Conservation (phyloP, 148 eudicot genomes). For the Heliosperma pusillum region DNA sequence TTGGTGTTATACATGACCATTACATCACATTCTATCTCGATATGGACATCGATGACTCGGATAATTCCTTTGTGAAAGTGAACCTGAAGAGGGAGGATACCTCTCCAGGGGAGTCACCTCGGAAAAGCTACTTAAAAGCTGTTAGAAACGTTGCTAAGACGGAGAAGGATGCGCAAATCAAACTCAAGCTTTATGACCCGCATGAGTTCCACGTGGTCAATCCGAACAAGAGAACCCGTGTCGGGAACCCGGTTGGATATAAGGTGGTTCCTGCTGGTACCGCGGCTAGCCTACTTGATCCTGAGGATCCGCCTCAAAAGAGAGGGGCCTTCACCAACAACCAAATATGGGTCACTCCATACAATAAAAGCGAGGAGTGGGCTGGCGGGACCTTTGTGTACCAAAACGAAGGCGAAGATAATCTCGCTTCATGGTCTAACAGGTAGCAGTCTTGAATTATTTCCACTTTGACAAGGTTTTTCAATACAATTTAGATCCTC, state of each 20-base stretch:
- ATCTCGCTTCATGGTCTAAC: conserved; percentile 83
- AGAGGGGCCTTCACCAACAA: conserved; percentile 88
- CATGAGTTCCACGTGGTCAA: conserved; percentile 77
- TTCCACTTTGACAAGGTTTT: too few species aligned
- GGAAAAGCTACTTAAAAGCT: conserved; percentile 83
- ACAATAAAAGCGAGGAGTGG: conserved; percentile 79
- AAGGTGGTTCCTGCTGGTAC: conserved; percentile 89
- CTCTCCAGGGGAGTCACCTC: conserved; percentile 55
- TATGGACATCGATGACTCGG: conserved; percentile 78
- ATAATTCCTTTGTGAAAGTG: conserved; percentile 94
- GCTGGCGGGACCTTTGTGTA: conserved; percentile 86
- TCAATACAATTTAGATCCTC: too few species aligned
- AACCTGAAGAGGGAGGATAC: conserved; percentile 54
- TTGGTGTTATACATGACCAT: conserved; percentile 94
- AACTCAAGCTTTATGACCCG: conserved; percentile 86
- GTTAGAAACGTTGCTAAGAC: conserved; percentile 76
- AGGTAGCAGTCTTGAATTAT: conserved; percentile 37
- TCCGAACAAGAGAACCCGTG: conserved; percentile 62
- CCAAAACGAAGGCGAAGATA: conserved; percentile 89
- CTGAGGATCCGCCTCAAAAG: conserved; percentile 85
- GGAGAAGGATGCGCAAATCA: conserved; percentile 88
- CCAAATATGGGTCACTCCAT: conserved; percentile 95
- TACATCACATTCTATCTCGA: conserved; percentile 83
- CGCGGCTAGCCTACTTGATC: conserved; percentile 84
- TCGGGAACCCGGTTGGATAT: conserved; percentile 91